phyloP scores from a whole-genome alignment of 129 eudicot species.

The Scalesia atractyloides region DNA sequence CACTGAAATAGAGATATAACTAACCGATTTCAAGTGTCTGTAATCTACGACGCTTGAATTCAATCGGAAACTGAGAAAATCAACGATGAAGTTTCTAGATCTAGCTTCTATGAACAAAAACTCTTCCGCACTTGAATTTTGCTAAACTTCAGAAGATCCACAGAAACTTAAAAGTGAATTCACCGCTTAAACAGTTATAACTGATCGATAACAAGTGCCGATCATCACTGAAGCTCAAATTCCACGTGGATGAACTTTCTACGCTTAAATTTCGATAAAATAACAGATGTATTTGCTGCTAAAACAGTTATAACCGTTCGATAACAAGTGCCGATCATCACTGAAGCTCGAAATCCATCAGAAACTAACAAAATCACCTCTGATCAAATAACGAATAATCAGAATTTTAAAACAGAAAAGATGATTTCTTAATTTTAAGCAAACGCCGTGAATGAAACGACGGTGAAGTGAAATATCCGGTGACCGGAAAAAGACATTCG shows the following conservation, averaged over 20 bases:
- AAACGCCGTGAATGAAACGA: background rate
- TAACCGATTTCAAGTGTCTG: conserved; percentile 5
- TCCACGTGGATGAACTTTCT: no score
- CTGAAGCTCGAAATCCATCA: background rate
- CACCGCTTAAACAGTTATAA: no score
- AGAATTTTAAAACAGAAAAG: background rate
- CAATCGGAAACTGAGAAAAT: background rate
- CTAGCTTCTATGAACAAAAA: background rate
- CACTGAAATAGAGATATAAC: background rate
- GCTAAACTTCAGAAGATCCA: background rate
- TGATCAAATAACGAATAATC: background rate
- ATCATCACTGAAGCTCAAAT: no score
- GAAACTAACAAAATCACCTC: background rate
- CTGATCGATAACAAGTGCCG: no score
- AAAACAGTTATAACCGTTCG: background rate
- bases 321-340: no score
- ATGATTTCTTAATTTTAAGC: background rate
- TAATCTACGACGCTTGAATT: conserved; percentile 9
- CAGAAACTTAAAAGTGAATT: background rate
- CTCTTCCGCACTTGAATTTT: background rate
- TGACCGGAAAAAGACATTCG: conserved; percentile 8
- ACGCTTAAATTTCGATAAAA: no score
- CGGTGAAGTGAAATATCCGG: background rate
- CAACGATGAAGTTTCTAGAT: background rate
- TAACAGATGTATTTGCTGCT: background rate